These are phyloP conservation scores for Lachnellula hyalina DNA, from an alignment of 2,329 filamentous ascomycete genomes.

Conservation along the genomic window DNA sequence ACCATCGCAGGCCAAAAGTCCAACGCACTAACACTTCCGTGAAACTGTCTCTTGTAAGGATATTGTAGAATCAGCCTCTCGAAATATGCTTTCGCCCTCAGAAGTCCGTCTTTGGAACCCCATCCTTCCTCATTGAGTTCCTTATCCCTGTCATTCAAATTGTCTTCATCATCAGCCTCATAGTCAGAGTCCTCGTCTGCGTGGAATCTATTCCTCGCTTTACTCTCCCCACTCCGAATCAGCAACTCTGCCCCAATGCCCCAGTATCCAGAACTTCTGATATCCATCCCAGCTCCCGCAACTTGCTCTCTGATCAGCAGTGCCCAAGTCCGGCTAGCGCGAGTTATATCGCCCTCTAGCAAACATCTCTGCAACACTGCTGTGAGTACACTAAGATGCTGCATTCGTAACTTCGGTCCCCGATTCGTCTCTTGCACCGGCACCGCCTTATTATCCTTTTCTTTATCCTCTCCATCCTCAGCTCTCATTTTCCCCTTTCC, in stretches of 20 bases:
- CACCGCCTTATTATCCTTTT: constrained; percentile 1
- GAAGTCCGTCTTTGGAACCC: constrained; percentile 46
- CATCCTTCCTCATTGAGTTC: constrained; percentile 17
- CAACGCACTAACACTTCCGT: constrained; percentile 57
- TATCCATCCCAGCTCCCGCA: constrained; percentile 53
- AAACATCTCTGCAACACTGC: constrained; percentile 69
- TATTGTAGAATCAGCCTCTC: constrained; percentile 72
- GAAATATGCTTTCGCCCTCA: constrained; percentile 63
- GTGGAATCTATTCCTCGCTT: constrained; percentile 7
- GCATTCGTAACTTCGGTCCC: constrained; percentile 36
- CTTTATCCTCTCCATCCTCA: constrained; percentile 2
- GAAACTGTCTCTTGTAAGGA: constrained; percentile 57
- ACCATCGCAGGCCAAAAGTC: constrained; percentile 81
- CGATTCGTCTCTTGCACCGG: background rate
- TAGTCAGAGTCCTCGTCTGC: constrained; percentile 1
- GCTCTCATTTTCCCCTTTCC: constrained; percentile 1
- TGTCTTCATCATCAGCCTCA: background rate
- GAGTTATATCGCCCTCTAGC: constrained; percentile 61
- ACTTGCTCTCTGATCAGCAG: constrained; percentile 62
- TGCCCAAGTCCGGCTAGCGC: constrained; percentile 70
- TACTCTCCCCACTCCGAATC: constrained; percentile 45
- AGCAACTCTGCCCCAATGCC: constrained; percentile 80
- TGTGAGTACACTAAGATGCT: constrained; percentile 62
- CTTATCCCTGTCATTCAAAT: background rate
- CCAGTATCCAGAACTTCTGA: constrained; percentile 69